phyloP scores from a whole-genome alignment of 352 stramenopile genomes.

The Phytophthora boehmeriae region DNA sequence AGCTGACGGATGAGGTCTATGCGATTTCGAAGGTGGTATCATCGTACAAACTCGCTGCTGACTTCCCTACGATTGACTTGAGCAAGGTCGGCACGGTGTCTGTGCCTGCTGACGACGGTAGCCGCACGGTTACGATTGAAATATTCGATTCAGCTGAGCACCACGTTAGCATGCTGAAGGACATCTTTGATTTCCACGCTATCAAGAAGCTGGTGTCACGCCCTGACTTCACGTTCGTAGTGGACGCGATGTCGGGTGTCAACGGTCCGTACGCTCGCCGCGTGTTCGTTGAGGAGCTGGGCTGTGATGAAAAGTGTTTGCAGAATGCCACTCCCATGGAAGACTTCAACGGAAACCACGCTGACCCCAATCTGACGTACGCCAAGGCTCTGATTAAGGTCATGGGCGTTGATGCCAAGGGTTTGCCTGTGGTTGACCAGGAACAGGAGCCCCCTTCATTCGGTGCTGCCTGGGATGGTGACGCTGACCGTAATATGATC shows the following conservation, averaged over 20 bases:
- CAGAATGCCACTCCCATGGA: constrained; percentile 96
- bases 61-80: constrained; percentile 85
- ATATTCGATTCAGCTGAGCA: constrained; percentile 98
- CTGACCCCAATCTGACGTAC: constrained; percentile 99
- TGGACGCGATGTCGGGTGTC: constrained; percentile 98
- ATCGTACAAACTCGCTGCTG: constrained; percentile 91
- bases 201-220: constrained; percentile 93
- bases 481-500: constrained; percentile 99
- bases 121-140: constrained; percentile 93
- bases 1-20: constrained; percentile 98
- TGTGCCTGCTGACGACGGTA: constrained; percentile 87
- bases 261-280: constrained; percentile 95
- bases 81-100: constrained; percentile 70
- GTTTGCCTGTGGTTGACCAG: constrained; percentile 80
- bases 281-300: constrained; percentile 98
- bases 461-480: constrained; percentile 97
- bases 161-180: constrained; percentile 95
- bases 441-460: constrained; percentile 79
- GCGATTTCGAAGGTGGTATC: constrained; percentile 95
- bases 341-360: constrained; percentile 97
- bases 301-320: constrained; percentile 75
- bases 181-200: constrained; percentile 97
- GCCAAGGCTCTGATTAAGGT: constrained; percentile 95
- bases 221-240: constrained; percentile 95
- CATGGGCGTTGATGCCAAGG: constrained; percentile 94